Percentiles rank a stretch among this genome's conserved stretches.
phyloP scores from a whole-genome alignment of 805 yeast species.

The Spathaspora passalidarum region DNA sequence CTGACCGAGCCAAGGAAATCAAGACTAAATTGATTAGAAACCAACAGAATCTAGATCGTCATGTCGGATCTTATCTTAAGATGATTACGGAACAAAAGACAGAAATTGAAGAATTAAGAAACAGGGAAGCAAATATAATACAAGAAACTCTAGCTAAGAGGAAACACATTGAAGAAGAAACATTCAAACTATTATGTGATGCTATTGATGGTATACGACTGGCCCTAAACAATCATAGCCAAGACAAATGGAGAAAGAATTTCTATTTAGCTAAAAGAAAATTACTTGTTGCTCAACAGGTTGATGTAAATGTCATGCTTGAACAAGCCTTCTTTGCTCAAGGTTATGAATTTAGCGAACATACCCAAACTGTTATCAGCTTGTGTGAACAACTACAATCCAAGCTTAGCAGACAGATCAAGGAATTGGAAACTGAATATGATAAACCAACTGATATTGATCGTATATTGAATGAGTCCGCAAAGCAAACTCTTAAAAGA shows the following conservation, averaged over 20 bases:
- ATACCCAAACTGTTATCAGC: slow-evolving; percentile 11
- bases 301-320: slow-evolving; percentile 31
- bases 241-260: slow-evolving; percentile 43
- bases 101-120: slow-evolving; percentile 67
- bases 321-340: slow-evolving; percentile 10
- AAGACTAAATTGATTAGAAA: slow-evolving; percentile 77
- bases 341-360: not conserved
- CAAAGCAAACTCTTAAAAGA: slow-evolving; percentile 42
- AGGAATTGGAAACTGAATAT: slow-evolving; percentile 50
- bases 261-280: slow-evolving; percentile 46
- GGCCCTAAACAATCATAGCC: slow-evolving; percentile 41
- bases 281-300: slow-evolving; percentile 39
- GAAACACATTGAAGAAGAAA: slow-evolving; percentile 33
- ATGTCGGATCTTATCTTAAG: slow-evolving; percentile 79
- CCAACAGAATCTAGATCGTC: slow-evolving; percentile 72
- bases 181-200: slow-evolving; percentile 38
- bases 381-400: slow-evolving; percentile 30
- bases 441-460: slow-evolving; percentile 51
- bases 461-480: slow-evolving; percentile 44
- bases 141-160: slow-evolving; percentile 34
- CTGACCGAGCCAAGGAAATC: slow-evolving; percentile 87
- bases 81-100: slow-evolving; percentile 79
- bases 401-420: slow-evolving; percentile 44
- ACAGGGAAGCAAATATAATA: slow-evolving; percentile 46
- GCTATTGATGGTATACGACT: slow-evolving; percentile 39